Base-by-base conservation (phyloP, 2,329 filamentous ascomycete genomes). In the Trichoderma pleuroti region DNA sequence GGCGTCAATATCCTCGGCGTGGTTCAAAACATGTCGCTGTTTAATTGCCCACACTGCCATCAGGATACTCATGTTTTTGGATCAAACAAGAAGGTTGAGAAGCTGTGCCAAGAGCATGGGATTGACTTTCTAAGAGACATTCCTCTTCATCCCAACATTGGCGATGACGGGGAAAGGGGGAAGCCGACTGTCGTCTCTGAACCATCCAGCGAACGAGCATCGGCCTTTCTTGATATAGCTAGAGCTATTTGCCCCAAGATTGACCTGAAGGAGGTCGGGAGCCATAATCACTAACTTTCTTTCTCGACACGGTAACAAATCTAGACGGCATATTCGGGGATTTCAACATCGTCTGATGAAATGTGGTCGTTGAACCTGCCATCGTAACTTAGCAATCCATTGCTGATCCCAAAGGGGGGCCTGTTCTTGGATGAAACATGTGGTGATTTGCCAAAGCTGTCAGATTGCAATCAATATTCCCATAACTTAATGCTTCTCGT, bases 151-250 rank as follows among this genome's bases (percentile, higher is more conserved):
- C 90, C 92, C 5, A 89, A 85, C 64, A 97, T 98, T 26, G 97
- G 94, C 71, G 91, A 93, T 70, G 93, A 98, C 80, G 93, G 93
- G 1, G 93, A 97, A 80, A 84, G 87, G 24, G 96, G 96, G 1
- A 93, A 92, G 80, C 96, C 96, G 5, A 98, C 94, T 1, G 92
- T 98, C 0, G 93, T 97, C 3, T 88, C 93, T 1, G 93, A 97
- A 79, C 93, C 95, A 9, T 85, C 89, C 1, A 94, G 93, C 75
- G 86, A 88, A 36, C 88, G 93, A 74, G 91, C 92, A 0, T 82
- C 85, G 67, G 89, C 90, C 1, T 99, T 98, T 78, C 81, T 91
- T 70, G 83, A 85, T 21, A 90, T 97, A 78, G 93, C 93, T 1
- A 83, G 86, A 69, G 79, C 82, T 30, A 82, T 91, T 34, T 82